Percentiles rank a stretch among this genome's conserved stretches.
phyloP scores from a whole-genome alignment of 208 protist genomes.

The Trypanosoma caninum region DNA sequence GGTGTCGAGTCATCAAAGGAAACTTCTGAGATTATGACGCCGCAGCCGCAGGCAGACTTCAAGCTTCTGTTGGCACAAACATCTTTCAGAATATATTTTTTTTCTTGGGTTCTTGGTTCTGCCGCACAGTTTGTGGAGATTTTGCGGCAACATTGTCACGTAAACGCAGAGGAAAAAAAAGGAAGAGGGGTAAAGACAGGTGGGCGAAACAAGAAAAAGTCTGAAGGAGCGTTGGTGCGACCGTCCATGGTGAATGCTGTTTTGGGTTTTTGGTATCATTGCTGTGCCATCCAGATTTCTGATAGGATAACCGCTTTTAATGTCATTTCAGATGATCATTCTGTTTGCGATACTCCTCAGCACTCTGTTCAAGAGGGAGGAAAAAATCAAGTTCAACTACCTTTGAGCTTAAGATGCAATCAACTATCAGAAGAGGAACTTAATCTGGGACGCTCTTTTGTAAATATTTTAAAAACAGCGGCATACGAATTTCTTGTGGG shows the following conservation, averaged over 20 bases:
- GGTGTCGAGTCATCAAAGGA: neutral
- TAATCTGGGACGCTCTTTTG: neutral
- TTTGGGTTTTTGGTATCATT: conserved; percentile 27
- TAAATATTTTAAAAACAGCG: conserved; percentile 9
- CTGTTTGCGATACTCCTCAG: too few species aligned
- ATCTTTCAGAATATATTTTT: conserved; percentile 20
- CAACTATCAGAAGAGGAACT: neutral
- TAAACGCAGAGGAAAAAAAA: neutral
- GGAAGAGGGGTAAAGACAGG: neutral
- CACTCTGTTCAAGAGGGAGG: neutral
- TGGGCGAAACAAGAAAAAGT: neutral
- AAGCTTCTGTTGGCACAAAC: conserved; percentile 10
- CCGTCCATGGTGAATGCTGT: neutral
- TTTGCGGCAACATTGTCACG: neutral
- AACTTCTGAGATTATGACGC: neutral
- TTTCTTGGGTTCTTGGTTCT: conserved; percentile 31
- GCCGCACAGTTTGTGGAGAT: conserved; percentile 21
- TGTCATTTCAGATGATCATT: neutral
- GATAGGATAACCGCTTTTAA: neutral
- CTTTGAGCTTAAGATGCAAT: neutral
- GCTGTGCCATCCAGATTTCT: conserved; percentile 8
- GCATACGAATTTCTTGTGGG: conserved; percentile 8
- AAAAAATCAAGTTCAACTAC: neutral
- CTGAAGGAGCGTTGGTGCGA: neutral
- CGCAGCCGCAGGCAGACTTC: neutral